Conservation (phyloP, 2,329 filamentous ascomycete species). For the Zarea fungicola region DNA sequence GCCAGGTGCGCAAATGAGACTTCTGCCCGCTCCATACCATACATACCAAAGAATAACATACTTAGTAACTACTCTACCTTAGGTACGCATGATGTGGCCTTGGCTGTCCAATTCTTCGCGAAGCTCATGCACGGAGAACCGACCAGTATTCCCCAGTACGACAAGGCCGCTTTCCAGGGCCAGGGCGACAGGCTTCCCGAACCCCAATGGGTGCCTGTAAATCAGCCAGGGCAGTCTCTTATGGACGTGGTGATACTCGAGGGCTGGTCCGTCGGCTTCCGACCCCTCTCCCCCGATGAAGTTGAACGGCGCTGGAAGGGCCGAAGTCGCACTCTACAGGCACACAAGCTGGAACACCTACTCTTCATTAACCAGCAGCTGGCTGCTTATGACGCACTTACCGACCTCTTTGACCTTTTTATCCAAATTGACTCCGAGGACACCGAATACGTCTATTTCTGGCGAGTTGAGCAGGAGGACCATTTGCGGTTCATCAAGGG, state of each 20-base stretch:
- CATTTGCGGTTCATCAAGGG: conserved; percentile 61
- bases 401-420: conserved; percentile 47
- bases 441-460: conserved; percentile 71
- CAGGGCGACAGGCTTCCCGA: conserved; percentile 68
- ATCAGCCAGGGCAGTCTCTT: conserved; percentile 42
- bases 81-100: conserved; percentile 66
- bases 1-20: conserved; percentile 53
- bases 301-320: conserved; percentile 48
- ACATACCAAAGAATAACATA: background rate
- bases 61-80: no score
- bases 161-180: conserved; percentile 74
- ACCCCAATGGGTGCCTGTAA: conserved; percentile 55
- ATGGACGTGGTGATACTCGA: conserved; percentile 72
- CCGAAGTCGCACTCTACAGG: conserved; percentile 43
- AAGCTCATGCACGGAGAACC: conserved; percentile 47
- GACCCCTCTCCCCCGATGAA: conserved; percentile 49
- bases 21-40: no score
- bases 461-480: conserved; percentile 77
- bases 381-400: conserved; percentile 42
- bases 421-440: conserved; percentile 65
- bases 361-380: conserved; percentile 46
- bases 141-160: conserved; percentile 66
- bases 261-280: conserved; percentile 88
- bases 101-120: conserved; percentile 59
- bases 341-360: conserved; percentile 45